phyloP scores from a whole-genome alignment of 2,329 filamentous ascomycete genomes.

The Fragosphaeria purpurea region DNA sequence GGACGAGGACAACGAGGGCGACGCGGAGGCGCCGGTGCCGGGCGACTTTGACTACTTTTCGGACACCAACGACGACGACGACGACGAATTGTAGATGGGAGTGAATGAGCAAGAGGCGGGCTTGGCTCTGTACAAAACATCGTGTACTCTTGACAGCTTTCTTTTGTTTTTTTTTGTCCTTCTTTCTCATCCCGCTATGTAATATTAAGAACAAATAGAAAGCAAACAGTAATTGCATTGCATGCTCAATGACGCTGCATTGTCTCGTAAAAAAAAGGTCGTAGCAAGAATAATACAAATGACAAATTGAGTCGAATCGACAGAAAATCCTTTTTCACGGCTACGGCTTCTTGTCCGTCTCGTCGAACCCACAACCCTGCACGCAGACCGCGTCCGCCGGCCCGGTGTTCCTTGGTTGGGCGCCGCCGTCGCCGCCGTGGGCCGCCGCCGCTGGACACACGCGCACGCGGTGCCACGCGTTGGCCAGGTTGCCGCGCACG shows the following conservation, averaged over 20 bases:
- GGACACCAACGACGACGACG: constrained; percentile 44
- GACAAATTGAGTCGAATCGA: no score
- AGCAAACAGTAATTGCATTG: no score
- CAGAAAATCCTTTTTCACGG: no score
- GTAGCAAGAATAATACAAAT: no score
- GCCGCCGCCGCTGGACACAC: constrained; percentile 20
- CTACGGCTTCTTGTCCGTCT: no score
- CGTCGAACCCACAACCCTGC: constrained; percentile 11
- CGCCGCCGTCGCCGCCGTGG: no score
- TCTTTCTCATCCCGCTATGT: no score
- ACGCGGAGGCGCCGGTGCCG: constrained; percentile 61
- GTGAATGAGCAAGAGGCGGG: not conserved
- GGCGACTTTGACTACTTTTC: constrained; percentile 71
- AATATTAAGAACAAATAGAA: no score
- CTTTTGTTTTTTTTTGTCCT: constrained; percentile 4
- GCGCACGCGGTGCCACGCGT: constrained; percentile 54
- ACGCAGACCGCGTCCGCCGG: constrained; percentile 10
- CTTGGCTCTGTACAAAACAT: no score
- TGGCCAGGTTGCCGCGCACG: constrained; percentile 53
- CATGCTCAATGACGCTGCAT: no score
- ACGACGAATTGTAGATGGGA: not conserved
- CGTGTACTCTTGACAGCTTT: no score
- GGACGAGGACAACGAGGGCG: constrained; percentile 71
- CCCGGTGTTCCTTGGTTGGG: constrained; percentile 3
- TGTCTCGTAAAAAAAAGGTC: no score